Evolutionary conservation across 148 eudicot genomes (phyloP), one percentile per base, ranked within the genome.

Genomic region (Fagopyrum tataricum): DNA sequence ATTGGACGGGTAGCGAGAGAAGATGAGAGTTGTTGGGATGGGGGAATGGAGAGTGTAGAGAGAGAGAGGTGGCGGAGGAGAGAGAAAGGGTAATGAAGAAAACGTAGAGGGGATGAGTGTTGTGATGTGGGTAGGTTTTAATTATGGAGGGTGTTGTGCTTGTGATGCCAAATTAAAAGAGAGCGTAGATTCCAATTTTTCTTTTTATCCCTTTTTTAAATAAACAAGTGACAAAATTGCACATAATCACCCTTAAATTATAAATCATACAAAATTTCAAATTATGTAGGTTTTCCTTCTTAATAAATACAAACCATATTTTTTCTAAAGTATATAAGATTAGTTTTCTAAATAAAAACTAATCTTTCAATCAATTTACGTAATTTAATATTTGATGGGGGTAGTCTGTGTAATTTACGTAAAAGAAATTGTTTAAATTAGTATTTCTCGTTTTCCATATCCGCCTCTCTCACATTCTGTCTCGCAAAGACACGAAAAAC

Each of bases 61-160:
- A 18, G 61, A 20, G 44, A 48, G 72, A 21, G 42, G 26, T 64
- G 77, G 58, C 56, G 48, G 40, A 47, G 62, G 68, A 31, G 69
- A 78, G 77, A 77, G 72, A 74, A 44, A 41, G 71, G 61, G 14
- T 26, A 51, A 68, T 67, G 42, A 55, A 37, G 47, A 76, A 46
- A 24, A n/a, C 64, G 39, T 58, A 58, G 75, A 72, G 75, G 67
- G 44, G 64, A 53, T 51, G 71, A 67, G 71, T 67, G 71, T 67
- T 67, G 71, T 42, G 71, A 67, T 39, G 71, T 39, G 71, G 71
- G 71, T 37, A 67, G 71, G 71, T 67, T 67, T 42, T 42, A 37
- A 37, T 42, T 37, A 37, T 67, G 43, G 44, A 20, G 46, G 71
- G 43, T 67, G 43, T 42, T 67, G 44, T 67, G 44, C 46, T 42